phyloP scores from a whole-genome alignment of 257 asterid genomes.

The Misopates orontium region DNA sequence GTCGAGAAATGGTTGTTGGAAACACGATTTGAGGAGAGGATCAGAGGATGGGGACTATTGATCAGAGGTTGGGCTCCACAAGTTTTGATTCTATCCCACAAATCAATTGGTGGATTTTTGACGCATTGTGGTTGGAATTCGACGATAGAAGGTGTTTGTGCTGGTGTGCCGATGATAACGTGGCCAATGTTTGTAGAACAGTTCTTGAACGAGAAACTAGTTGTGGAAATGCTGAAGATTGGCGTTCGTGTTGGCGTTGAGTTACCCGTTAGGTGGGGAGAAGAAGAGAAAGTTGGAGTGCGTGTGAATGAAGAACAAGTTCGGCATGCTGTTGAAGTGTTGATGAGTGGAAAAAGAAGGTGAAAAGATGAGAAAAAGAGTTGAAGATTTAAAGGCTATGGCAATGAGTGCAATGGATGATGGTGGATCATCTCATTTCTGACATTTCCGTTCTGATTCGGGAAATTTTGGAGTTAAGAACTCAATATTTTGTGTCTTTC shows the following conservation, averaged over 20 bases:
- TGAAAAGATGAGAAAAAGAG: slow-evolving; percentile 41
- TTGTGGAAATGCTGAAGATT: slow-evolving; percentile 45
- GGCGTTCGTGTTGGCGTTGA: slow-evolving; percentile 75
- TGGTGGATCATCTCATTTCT: slow-evolving; percentile 53
- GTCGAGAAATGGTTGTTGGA: slow-evolving; percentile 59
- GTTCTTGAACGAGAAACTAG: slow-evolving; percentile 65
- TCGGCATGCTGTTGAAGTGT: slow-evolving; percentile 37
- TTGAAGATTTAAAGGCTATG: slow-evolving; percentile 34
- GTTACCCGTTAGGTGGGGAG: slow-evolving; percentile 74
- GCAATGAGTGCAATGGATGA: slow-evolving; percentile 44
- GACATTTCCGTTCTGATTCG: slow-evolving; percentile 43
- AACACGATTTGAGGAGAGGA: slow-evolving; percentile 57
- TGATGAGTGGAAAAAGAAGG: slow-evolving; percentile 51
- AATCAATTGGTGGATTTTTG: slow-evolving; percentile 55
- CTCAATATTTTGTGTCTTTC: too few species aligned
- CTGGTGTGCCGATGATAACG: slow-evolving; percentile 71
- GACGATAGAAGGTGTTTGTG: slow-evolving; percentile 64
- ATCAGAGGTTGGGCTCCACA: slow-evolving; percentile 93
- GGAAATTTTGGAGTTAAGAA: slow-evolving; percentile 29
- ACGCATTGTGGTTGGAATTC: slow-evolving; percentile 97
- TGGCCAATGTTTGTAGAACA: slow-evolving; percentile 90
- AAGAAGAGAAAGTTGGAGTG: slow-evolving; percentile 64
- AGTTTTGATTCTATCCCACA: slow-evolving; percentile 62
- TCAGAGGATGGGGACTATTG: slow-evolving; percentile 53
- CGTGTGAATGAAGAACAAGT: slow-evolving; percentile 49